Conservation (phyloP, 2,329 filamentous ascomycete species). For the Xylaria sp. region DNA sequence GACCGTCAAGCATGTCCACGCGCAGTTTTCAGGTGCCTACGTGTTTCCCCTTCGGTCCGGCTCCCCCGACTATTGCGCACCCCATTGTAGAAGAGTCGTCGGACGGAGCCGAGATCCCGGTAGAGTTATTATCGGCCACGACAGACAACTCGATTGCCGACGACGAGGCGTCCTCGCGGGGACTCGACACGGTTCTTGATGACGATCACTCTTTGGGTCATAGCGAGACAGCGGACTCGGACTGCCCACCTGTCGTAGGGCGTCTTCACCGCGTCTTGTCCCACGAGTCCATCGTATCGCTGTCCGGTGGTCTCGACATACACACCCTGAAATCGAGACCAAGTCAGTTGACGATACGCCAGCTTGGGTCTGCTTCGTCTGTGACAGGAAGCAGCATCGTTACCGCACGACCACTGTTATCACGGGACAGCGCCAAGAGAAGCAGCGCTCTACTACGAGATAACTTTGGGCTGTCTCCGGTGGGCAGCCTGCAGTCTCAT, state of each 20-base stretch:
- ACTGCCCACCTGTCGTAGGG: conserved; percentile 55
- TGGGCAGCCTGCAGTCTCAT: conserved; percentile 51
- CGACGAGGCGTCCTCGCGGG: conserved; percentile 43
- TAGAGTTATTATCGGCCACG: conserved; percentile 47
- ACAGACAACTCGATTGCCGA: conserved; percentile 53
- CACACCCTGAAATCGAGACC: conserved; percentile 82
- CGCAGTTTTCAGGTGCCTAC: conserved; percentile 57
- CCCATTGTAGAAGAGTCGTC: conserved; percentile 47
- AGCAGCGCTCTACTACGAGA: conserved; percentile 70
- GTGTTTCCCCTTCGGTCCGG: conserved; percentile 41
- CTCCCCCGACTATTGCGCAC: conserved; percentile 42
- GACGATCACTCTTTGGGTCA: conserved; percentile 36
- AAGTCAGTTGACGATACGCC: conserved; percentile 74
- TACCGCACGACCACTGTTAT: conserved; percentile 69
- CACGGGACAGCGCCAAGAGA: conserved; percentile 56
- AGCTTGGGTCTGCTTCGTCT: conserved; percentile 63
- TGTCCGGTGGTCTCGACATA: conserved; percentile 89
- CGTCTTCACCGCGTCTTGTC: conserved; percentile 75
- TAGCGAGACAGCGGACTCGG: conserved; percentile 48
- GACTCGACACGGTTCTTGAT: conserved; percentile 27
- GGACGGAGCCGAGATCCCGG: conserved; percentile 49
- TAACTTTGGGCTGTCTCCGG: conserved; percentile 50
- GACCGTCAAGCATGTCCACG: conserved; percentile 66
- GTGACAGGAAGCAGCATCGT: conserved; percentile 70
- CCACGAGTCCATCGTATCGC: conserved; percentile 89